A percentile compares a stretch with the other conserved stretches of the same genome.
phyloP scores from a whole-genome alignment of 2,329 filamentous ascomycete genomes.

The Cordyceps militaris region DNA sequence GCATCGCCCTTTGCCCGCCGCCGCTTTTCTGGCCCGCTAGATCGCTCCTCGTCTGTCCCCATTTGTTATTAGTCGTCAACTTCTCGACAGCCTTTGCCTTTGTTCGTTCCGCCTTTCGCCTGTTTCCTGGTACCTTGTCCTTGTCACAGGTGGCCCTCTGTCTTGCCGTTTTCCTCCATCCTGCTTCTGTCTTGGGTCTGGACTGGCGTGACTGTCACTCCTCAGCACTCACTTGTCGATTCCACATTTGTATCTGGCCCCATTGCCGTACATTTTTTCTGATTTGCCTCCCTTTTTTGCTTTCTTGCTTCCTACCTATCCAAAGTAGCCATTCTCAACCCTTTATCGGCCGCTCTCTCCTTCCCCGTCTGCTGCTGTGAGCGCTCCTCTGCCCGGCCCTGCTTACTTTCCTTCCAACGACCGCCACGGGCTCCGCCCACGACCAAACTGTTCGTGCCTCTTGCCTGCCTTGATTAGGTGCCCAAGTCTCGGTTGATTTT shows the following conservation, averaged over 20 bases:
- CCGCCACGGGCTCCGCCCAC: not conserved
- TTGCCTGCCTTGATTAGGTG: not conserved
- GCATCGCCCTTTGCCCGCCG: not conserved
- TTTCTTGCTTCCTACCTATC: not conserved
- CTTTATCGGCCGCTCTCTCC: not conserved
- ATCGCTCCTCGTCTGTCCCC: not conserved
- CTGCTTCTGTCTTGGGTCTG: not conserved
- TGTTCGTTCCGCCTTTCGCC: not conserved
- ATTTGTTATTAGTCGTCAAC: not conserved
- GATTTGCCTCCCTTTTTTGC: not conserved
- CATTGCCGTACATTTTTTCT: not conserved
- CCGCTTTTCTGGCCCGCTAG: not conserved
- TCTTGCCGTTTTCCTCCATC: not conserved
- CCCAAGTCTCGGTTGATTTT: not conserved
- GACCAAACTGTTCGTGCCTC: slow-evolving; percentile 1
- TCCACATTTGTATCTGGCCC: slow-evolving; percentile 5
- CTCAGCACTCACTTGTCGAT: not conserved
- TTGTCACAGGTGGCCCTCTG: not conserved
- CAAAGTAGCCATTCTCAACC: not conserved
- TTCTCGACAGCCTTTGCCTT: not conserved
- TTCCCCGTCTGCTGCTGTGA: not conserved
- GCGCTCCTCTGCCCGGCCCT: not conserved
- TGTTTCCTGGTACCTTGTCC: slow-evolving; percentile 7
- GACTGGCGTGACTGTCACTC: slow-evolving; percentile 12
- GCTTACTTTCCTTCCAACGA: not conserved